Conservation (phyloP, 371 early-diverging fungal genomes). For the Rhizopus delemar region DNA sequence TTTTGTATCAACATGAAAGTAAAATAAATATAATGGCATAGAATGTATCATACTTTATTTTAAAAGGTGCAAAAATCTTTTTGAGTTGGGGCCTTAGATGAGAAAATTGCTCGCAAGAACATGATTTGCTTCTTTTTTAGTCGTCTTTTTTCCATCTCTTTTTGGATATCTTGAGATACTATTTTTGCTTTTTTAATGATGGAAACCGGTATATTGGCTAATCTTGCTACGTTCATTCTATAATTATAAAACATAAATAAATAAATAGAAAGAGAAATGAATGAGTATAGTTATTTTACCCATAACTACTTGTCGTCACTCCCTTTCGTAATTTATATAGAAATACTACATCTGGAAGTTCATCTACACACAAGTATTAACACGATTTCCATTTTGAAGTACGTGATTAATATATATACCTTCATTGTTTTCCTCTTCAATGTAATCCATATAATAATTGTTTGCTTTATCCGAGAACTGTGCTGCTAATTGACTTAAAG, state of each 20-base stretch:
- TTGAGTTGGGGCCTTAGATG: not conserved
- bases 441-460: slow-evolving; percentile 76
- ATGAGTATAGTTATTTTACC: slow-evolving; percentile 39
- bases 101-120: too few relatives aligned
- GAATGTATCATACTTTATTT: not conserved
- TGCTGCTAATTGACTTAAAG: slow-evolving; percentile 49
- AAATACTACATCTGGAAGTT: slow-evolving; percentile 67
- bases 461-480: slow-evolving; percentile 43
- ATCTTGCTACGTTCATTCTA: slow-evolving; percentile 79
- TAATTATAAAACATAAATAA: not conserved
- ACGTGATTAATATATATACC: slow-evolving; percentile 5
- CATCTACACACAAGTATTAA: slow-evolving; percentile 8
- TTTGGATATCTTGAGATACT: slow-evolving; percentile 44
- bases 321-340: slow-evolving; percentile 85
- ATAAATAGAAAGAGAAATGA: too few relatives aligned
- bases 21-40: too few relatives aligned
- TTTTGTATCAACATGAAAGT: too few relatives aligned
- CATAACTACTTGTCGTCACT: slow-evolving; percentile 74
- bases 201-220: slow-evolving; percentile 68
- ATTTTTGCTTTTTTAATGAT: slow-evolving; percentile 19
- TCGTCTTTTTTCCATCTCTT: slow-evolving; percentile 5
- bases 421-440: slow-evolving; percentile 44
- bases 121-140: not conserved
- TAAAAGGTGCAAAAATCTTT: not conserved
- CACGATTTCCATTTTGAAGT: not conserved